These are phyloP conservation scores for Wickerhamia fluorescens DNA, from an alignment of 805 yeast species.

Conservation along the genomic window DNA sequence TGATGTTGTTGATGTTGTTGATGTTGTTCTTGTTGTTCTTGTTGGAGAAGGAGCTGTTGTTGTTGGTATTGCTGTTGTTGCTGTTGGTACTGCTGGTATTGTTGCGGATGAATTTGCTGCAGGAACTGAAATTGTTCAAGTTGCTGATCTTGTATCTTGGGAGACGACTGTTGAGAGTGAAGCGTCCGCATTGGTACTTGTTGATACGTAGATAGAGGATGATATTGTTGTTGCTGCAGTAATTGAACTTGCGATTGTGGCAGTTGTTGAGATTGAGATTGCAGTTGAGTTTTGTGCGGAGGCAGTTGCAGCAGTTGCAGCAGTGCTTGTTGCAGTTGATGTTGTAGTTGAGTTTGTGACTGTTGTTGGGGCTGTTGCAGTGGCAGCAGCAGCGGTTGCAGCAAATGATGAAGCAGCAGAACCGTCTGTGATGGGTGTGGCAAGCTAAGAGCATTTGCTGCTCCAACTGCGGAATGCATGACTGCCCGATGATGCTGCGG, in stretches of 20 bases:
- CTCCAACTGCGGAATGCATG: slow-evolving; percentile 1
- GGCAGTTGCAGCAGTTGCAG: no score
- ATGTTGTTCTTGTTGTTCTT: slow-evolving; percentile 9
- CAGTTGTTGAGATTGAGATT: slow-evolving; percentile 5
- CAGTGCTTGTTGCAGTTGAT: slow-evolving; percentile 7
- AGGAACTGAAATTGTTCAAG: no score
- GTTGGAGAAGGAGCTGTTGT: slow-evolving; percentile 12
- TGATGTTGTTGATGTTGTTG: slow-evolving; percentile 10
- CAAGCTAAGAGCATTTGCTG: slow-evolving; percentile 1
- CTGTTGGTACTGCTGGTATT: slow-evolving; percentile 1
- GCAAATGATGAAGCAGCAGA: slow-evolving; percentile 5
- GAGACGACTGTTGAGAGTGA: not conserved
- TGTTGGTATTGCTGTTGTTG: slow-evolving; percentile 4
- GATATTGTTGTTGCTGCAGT: slow-evolving; percentile 7
- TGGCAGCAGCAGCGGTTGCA: no score
- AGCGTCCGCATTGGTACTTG: not conserved
- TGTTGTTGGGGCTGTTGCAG: slow-evolving; percentile 4
- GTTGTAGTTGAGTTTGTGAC: slow-evolving; percentile 9
- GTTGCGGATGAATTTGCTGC: slow-evolving; percentile 1
- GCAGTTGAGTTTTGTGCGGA: slow-evolving; percentile 5
- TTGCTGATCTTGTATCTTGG: no score
- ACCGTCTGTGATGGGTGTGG: slow-evolving; percentile 1
- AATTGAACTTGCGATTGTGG: slow-evolving; percentile 7
- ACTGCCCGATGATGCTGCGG: slow-evolving; percentile 1
- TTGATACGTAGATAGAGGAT: not conserved